Conservation (phyloP, 2,329 filamentous ascomycete species). For the Nemania diffusa region DNA sequence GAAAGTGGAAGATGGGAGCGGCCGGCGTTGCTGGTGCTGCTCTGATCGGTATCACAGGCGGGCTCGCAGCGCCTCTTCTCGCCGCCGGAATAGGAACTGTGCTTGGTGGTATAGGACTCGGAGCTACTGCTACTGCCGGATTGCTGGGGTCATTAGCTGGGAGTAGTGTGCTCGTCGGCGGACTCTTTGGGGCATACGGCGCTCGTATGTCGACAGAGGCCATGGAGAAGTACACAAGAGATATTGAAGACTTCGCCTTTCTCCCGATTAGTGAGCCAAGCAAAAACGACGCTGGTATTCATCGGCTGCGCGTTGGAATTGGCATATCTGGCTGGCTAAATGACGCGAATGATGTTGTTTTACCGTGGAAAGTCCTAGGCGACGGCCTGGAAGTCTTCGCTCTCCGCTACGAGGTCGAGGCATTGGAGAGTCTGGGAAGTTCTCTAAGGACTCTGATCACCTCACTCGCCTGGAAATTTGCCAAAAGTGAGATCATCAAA, state of each 20-base stretch:
- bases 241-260: conserved; percentile 91
- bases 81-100: conserved; percentile 83
- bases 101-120: conserved; percentile 81
- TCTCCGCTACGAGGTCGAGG: conserved; percentile 83
- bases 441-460: conserved; percentile 82
- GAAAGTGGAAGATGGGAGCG: conserved; percentile 76
- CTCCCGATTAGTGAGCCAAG: conserved; percentile 70
- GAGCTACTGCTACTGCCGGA: conserved; percentile 80
- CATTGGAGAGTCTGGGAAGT: conserved; percentile 80
- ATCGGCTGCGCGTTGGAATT: conserved; percentile 81
- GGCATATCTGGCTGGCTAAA: conserved; percentile 86
- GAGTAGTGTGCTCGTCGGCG: conserved; percentile 80
- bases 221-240: conserved; percentile 85
- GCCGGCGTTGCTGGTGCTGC: conserved; percentile 59
- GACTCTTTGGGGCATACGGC: conserved; percentile 89
- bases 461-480: conserved; percentile 82
- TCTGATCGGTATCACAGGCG: conserved; percentile 77
- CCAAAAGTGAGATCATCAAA: conserved; percentile 64
- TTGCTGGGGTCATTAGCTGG: conserved; percentile 84
- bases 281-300: conserved; percentile 60
- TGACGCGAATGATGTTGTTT: conserved; percentile 74
- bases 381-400: conserved; percentile 79
- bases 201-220: conserved; percentile 84
- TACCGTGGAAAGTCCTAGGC: conserved; percentile 82
- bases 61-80: conserved; percentile 80